Evolutionary conservation across 2,329 filamentous ascomycete species (phyloP).

Genomic region (Trichoderma citrinoviride): DNA sequence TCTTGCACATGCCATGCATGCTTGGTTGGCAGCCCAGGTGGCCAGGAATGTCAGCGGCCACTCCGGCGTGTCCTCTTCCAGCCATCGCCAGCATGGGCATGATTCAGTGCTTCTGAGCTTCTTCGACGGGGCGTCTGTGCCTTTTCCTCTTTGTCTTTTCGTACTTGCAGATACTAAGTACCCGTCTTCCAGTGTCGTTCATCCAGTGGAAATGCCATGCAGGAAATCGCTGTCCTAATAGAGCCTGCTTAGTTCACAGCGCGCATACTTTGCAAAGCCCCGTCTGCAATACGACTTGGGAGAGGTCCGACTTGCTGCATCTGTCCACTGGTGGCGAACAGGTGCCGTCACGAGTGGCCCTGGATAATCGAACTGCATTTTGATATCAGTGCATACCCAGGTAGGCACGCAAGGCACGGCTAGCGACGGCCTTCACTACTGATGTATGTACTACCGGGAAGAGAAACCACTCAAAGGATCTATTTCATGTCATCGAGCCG

Average conservation of each 20-base stretch:
- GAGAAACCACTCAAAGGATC: too few relatives aligned
- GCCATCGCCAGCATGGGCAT: too few relatives aligned
- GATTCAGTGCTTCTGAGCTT: neutral
- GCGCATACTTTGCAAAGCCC: neutral
- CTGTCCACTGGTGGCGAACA: neutral
- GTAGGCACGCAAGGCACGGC: too few relatives aligned
- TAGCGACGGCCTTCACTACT: too few relatives aligned
- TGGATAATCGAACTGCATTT: neutral
- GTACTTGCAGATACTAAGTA: too few relatives aligned
- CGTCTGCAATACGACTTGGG: constrained; percentile 14
- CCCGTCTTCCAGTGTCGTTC: too few relatives aligned
- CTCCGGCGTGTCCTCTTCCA: neutral
- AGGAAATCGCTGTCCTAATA: neutral
- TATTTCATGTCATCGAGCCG: too few relatives aligned
- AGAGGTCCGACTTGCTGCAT: constrained; percentile 7
- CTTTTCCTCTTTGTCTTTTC: neutral
- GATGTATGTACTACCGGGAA: too few relatives aligned
- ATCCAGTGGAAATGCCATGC: neutral
- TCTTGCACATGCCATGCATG: constrained; percentile 15
- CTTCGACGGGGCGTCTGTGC: neutral
- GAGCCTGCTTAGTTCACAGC: neutral
- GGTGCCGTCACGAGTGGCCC: neutral
- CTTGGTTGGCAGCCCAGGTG: constrained; percentile 6
- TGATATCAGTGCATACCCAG: neutral
- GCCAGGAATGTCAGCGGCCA: constrained; percentile 2